Percentiles rank a stretch among this genome's conserved stretches.
Evolutionary conservation across 257 asterid species (phyloP).

Genomic region (Plectranthus barbatus): DNA sequence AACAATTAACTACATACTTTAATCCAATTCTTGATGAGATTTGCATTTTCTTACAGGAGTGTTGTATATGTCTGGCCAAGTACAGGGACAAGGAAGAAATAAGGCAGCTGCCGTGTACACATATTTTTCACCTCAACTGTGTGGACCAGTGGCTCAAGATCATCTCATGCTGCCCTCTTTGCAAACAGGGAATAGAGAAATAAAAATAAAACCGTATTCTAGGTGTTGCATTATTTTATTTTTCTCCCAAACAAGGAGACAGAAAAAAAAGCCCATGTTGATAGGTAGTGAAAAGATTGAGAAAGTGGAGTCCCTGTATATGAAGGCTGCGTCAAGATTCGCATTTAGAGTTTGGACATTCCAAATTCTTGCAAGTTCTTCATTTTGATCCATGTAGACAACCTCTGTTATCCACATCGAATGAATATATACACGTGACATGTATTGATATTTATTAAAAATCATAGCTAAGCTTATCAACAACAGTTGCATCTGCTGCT

Average conservation of each 20-base stretch:
- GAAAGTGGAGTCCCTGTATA: constrained; percentile 16
- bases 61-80: constrained; percentile 81
- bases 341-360: neutral
- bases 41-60: constrained; percentile 50
- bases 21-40: neutral
- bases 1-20: too few relatives aligned
- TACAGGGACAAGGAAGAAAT: constrained; percentile 82
- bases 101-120: constrained; percentile 72
- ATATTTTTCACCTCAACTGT: constrained; percentile 72
- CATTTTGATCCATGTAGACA: neutral
- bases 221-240: neutral
- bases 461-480: neutral
- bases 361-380: neutral
- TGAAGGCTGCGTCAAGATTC: constrained; percentile 17
- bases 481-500: neutral
- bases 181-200: constrained; percentile 26
- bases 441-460: too few relatives aligned
- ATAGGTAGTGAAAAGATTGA: neutral
- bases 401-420: too few relatives aligned
- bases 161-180: constrained; percentile 62
- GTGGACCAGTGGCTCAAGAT: constrained; percentile 97
- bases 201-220: neutral
- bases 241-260: too few relatives aligned
- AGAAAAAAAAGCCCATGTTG: neutral
- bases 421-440: neutral